A percentile compares a stretch with the other conserved stretches of the same genome.
These are phyloP conservation scores for Puya raimondii DNA, from an alignment of 176 grass and related monocot genomes.

Conservation along the genomic window DNA sequence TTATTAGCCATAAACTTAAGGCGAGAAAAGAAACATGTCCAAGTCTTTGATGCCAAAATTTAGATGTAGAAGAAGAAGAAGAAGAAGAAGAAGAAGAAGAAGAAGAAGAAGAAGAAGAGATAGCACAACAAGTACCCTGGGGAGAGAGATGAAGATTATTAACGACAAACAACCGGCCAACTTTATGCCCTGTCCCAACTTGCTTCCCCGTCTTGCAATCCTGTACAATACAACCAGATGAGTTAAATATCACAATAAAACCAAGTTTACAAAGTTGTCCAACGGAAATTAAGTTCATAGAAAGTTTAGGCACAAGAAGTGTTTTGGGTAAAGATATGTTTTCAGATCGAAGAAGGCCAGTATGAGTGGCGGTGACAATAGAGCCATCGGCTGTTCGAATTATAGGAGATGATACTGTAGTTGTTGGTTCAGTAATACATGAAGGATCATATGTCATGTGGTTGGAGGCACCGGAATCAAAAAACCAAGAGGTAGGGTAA, in stretches of 20 bases:
- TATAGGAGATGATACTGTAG: no score
- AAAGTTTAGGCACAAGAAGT: neutral
- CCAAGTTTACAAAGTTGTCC: neutral
- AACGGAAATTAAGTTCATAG: neutral
- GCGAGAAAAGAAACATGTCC: neutral
- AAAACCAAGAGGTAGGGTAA: neutral
- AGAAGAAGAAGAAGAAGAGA: neutral
- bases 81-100: no score
- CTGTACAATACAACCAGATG: neutral
- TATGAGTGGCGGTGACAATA: neutral
- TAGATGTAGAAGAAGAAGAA: neutral
- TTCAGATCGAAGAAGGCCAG: neutral
- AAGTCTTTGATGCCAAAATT: neutral
- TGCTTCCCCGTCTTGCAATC: neutral
- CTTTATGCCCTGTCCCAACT: neutral
- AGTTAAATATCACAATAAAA: neutral
- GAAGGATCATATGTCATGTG: neutral
- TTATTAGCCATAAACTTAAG: neutral
- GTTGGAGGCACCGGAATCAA: neutral
- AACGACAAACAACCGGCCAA: neutral
- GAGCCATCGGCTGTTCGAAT: neutral
- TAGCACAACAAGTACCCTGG: fast-evolving
- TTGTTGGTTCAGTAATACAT: neutral
- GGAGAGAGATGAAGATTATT: neutral
- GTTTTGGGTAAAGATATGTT: neutral